Evolutionary conservation across 371 early-diverging fungal species (phyloP), one percentile per base, ranked within the genome.

Genomic region (Coemansia sp.): DNA sequence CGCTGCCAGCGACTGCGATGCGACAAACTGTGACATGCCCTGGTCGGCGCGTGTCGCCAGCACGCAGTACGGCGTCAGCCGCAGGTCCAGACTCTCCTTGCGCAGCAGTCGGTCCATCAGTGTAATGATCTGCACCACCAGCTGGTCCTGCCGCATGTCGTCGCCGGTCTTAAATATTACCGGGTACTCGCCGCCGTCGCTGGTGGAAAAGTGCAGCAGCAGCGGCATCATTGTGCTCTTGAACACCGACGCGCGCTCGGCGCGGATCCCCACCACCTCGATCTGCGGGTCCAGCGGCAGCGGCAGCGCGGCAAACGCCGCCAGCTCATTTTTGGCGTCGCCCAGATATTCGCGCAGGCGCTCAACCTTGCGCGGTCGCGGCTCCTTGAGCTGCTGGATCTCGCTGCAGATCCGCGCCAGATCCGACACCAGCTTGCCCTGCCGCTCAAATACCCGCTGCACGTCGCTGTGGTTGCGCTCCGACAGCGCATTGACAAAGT

Each of bases 131-230:
- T 98, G 97, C 43, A 99, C 91, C 5, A 95, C 94, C 31, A 99
- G 82, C 76, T 97, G 97, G 82, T 99, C 99, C 81, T 99, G 99
- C 34, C 98, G 80, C 77, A 99, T 78, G 68, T 99, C 99, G 76
- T 99, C 99, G 5, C 99, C 99, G 0, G 86, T 82, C 76, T 99
- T 99, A 84, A 95, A 96, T 4, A 99, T 96, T 8, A 93, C 85
- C 3, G 90, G 88, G 65, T 94, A 94, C 76, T 91, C 90, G 20
- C 78, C 71, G 9, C 87, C 90, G 69, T 94, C 93, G 49, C 66
- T 32, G 30, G 90, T 89, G 5, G 84, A 74, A 67, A 99, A 99
- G 9, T 86, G 88, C 7, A 98, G 69, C 14, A 87, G 80, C 45
- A 99, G 76, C 2, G 98, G 99, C 64, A 86, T 83, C 63, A 98